phyloP scores from a whole-genome alignment of 495 filamentous ascomycete genomes.

The Platismatia glauca region DNA sequence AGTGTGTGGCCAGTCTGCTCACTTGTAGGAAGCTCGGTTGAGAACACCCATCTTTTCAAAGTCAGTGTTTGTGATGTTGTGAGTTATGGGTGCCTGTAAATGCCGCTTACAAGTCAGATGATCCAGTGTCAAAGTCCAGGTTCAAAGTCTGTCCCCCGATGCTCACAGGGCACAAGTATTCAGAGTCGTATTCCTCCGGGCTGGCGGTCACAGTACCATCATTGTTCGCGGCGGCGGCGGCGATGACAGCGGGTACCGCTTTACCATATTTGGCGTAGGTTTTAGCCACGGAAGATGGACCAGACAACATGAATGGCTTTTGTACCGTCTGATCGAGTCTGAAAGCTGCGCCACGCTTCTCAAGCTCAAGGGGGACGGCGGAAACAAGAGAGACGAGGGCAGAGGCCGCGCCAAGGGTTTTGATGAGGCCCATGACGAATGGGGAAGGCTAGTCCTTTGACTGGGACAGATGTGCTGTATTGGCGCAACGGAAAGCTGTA shows the following conservation, averaged over 20 bases:
- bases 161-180: slow-evolving; percentile 59
- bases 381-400: slow-evolving; percentile 13
- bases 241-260: slow-evolving; percentile 34
- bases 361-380: slow-evolving; percentile 10
- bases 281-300: slow-evolving; percentile 34
- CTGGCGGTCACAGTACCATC: slow-evolving; percentile 42
- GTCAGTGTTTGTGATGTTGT: slow-evolving; percentile 7
- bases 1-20: slow-evolving; percentile 49
- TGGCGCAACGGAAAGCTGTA: neutral
- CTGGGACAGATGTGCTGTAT: neutral
- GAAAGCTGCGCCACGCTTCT: slow-evolving; percentile 30
- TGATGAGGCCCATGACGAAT: slow-evolving; percentile 3
- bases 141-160: slow-evolving; percentile 55
- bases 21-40: slow-evolving; percentile 34
- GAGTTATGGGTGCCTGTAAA: neutral
- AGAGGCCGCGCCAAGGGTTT: slow-evolving; percentile 14
- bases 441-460: neutral
- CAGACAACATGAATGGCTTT: slow-evolving; percentile 33
- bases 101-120: slow-evolving; percentile 57
- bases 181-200: slow-evolving; percentile 49
- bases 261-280: slow-evolving; percentile 39
- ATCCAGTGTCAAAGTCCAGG: slow-evolving; percentile 69
- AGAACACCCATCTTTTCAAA: slow-evolving; percentile 43
- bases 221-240: slow-evolving; percentile 35
- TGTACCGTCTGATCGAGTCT: slow-evolving; percentile 33